These are phyloP conservation scores for Paracoccidioides lutzii DNA, from an alignment of 2,329 filamentous ascomycete genomes.

Conservation along the genomic window DNA sequence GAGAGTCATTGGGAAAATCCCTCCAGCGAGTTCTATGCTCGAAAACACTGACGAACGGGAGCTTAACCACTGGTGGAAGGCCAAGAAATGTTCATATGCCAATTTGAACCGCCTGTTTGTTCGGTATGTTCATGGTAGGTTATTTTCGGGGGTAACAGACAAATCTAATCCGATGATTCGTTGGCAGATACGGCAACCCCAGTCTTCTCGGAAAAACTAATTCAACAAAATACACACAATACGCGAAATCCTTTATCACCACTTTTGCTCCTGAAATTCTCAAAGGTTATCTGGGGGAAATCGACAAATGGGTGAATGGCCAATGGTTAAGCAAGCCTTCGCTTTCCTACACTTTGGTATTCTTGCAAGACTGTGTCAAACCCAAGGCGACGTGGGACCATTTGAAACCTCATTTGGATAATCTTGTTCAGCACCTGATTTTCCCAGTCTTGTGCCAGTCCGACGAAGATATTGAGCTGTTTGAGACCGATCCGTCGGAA, in stretches of 20 bases:
- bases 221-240: constrained; percentile 62
- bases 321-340: constrained; percentile 91
- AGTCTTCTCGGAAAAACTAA: constrained; percentile 60
- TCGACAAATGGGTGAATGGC: constrained; percentile 97
- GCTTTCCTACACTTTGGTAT: constrained; percentile 84
- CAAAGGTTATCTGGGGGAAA: constrained; percentile 84
- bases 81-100: constrained; percentile 98
- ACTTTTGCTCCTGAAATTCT: constrained; percentile 93
- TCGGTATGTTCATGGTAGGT: constrained; percentile 43
- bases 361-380: constrained; percentile 92
- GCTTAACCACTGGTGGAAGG: constrained; percentile 97
- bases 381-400: constrained; percentile 95
- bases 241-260: constrained; percentile 79
- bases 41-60: constrained; percentile 78
- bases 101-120: constrained; percentile 94
- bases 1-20: constrained; percentile 71
- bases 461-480: constrained; percentile 84
- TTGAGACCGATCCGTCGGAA: constrained; percentile 87
- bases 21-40: constrained; percentile 63
- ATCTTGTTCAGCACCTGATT: constrained; percentile 82
- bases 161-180: not conserved
- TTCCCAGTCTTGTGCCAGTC: constrained; percentile 92
- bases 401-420: constrained; percentile 84
- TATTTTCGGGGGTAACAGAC: not conserved
- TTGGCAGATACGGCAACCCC: constrained; percentile 72